These are phyloP conservation scores for Cicer arietinum DNA, from an alignment of 306 rosid species.

Conservation along the genomic window DNA sequence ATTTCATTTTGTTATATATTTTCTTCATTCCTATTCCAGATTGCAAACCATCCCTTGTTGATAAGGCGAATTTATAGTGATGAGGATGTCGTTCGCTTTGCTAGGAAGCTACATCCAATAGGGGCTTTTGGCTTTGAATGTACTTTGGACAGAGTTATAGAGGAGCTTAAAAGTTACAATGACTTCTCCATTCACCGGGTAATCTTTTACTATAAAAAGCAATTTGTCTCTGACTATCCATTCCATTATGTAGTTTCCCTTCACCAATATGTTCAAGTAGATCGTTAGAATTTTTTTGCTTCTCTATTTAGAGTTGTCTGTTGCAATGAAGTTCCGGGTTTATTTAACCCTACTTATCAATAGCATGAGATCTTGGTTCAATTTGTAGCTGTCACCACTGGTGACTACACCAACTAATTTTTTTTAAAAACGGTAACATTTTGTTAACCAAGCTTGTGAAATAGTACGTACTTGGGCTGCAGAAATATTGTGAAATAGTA, in stretches of 20 bases:
- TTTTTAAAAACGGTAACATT: too few relatives aligned
- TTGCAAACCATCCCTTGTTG: conserved; percentile 95
- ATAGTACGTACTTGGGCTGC: too few relatives aligned
- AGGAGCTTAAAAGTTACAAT: conserved; percentile 78
- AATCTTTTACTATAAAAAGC: conserved; percentile 37
- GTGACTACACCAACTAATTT: neutral
- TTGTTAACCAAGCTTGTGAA: too few relatives aligned
- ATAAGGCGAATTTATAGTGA: conserved; percentile 87
- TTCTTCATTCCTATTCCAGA: conserved; percentile 55
- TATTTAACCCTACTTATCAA: conserved; percentile 23
- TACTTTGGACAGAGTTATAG: conserved; percentile 82
- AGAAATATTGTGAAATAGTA: too few relatives aligned
- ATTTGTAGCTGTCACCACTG: neutral
- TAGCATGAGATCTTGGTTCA: neutral
- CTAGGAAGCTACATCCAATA: conserved; percentile 72
- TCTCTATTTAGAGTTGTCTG: conserved; percentile 2
- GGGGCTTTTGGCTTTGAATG: conserved; percentile 98
- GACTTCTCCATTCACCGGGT: conserved; percentile 96
- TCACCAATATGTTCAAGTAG: conserved; percentile 14
- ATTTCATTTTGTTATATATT: conserved; percentile 15
- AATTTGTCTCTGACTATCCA: neutral
- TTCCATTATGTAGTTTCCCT: conserved; percentile 2
- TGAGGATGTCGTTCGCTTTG: conserved; percentile 88
- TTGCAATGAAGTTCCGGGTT: conserved; percentile 27
- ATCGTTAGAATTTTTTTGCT: neutral